Conservation (phyloP, 2,329 filamentous ascomycete genomes). For the Scedosporium minutisporum region DNA sequence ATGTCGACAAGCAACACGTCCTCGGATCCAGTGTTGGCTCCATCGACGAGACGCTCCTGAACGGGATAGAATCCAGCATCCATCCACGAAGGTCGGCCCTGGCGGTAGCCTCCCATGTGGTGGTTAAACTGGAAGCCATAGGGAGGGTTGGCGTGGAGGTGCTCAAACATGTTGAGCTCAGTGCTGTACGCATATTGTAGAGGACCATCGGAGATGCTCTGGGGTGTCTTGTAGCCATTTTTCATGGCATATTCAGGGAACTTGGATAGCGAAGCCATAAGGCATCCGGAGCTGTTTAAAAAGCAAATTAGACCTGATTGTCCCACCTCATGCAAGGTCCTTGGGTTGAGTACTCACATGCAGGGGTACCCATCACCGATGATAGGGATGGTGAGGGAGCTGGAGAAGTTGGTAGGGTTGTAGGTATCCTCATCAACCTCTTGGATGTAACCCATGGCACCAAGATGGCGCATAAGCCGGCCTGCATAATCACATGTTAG, state of each 20-base stretch:
- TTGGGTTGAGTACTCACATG: slow-evolving; percentile 13
- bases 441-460: slow-evolving; percentile 27
- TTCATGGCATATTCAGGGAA: slow-evolving; percentile 21
- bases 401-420: slow-evolving; percentile 26
- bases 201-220: slow-evolving; percentile 17
- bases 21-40: slow-evolving; percentile 16
- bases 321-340: too few relatives aligned
- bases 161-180: slow-evolving; percentile 23
- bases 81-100: slow-evolving; percentile 25
- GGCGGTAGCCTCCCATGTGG: slow-evolving; percentile 25
- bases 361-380: slow-evolving; percentile 24
- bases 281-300: not conserved
- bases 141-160: slow-evolving; percentile 16
- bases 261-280: slow-evolving; percentile 9
- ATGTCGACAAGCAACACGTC: slow-evolving; percentile 23
- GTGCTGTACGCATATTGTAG: slow-evolving; percentile 24
- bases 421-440: slow-evolving; percentile 26
- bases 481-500: slow-evolving; percentile 4
- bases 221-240: slow-evolving; percentile 20
- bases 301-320: not conserved
- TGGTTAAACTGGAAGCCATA: slow-evolving; percentile 25
- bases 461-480: slow-evolving; percentile 26
- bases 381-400: slow-evolving; percentile 21
- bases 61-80: slow-evolving; percentile 24
- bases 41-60: slow-evolving; percentile 19